Evolutionary conservation across 1,139 yeast species (phyloP).

Genomic region (Candida sp.): DNA sequence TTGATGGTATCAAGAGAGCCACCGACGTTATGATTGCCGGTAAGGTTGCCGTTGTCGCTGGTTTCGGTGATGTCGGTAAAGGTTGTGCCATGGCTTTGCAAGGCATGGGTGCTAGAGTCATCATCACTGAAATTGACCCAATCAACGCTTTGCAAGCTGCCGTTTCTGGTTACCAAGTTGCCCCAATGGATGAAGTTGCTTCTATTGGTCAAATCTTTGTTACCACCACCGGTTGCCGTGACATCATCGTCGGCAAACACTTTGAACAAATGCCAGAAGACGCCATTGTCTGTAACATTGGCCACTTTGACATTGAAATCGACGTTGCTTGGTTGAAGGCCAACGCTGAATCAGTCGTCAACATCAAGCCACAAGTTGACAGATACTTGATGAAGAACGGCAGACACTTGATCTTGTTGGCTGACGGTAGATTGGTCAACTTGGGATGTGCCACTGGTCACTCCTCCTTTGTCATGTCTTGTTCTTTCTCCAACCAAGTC

Average conservation of each 20-base stretch:
- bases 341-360: constrained; percentile 87
- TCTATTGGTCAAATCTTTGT: constrained; percentile 96
- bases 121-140: constrained; percentile 98
- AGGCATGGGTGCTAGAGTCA: constrained; percentile 99
- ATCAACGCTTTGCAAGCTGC: constrained; percentile 99
- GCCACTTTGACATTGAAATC: constrained; percentile 99
- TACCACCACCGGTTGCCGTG: constrained; percentile 99
- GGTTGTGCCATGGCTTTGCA: constrained; percentile 99
- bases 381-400: constrained; percentile 92
- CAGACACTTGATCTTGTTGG: constrained; percentile 94
- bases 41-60: constrained; percentile 99
- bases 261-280: constrained; percentile 97
- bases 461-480: constrained; percentile 99
- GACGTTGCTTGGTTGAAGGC: constrained; percentile 99
- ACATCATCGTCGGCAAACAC: constrained; percentile 91
- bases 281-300: constrained; percentile 99
- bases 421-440: constrained; percentile 99
- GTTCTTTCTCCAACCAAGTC: constrained; percentile 99
- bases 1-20: constrained; percentile 99
- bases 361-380: constrained; percentile 99
- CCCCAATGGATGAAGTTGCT: constrained; percentile 96
- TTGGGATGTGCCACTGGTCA: constrained; percentile 99
- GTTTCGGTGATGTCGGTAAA: constrained; percentile 99
- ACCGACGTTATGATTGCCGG: constrained; percentile 99
- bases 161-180: constrained; percentile 98